Evolutionary conservation across 345 rosid genomes (phyloP), one percentile per base, ranked within the genome.

Genomic region (Noccaea caerulescens): DNA sequence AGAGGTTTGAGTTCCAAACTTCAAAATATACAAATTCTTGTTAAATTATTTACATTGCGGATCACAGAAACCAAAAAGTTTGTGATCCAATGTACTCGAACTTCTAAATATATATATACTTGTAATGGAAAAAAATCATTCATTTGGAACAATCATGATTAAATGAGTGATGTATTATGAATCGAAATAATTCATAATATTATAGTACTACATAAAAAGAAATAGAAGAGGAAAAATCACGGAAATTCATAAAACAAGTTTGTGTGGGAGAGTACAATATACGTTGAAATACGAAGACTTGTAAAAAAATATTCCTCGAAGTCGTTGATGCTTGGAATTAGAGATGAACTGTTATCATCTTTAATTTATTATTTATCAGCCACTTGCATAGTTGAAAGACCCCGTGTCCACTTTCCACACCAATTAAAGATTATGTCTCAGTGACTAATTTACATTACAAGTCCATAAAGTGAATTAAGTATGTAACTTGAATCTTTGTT

Each of bases 341-440:
- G 55, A 25, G 47, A 53, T 43, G 7, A 27, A 3, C 27, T 25
- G 2, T n/a, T 7, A 51, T 27, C 53, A 60, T 27, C 59, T 25
- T 25, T 25, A 25, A 25, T 25, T 25, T 1, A 43, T 12, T 12
- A 43, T 43, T 32, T 8, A 54, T 52, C 38, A 53, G 16, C 62
- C 53, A 61, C n/a, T 16, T 50, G 60, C 58, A 50, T 20, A 18
- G 36, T 20, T 42, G 38, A 53, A 51, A 39, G 75, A 60, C 52
- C 66, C 75, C 44, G 56, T 66, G 27, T 66, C 32, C 23, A 45
- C 37, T 70, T 69, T 57, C 65, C 30, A 50, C 67, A 50, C 67
- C 42, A 11, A 59, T 47, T 32, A 46, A 69, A 55, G 46, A 8
- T 34, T 12, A 8, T 42, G 10, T 57, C 45, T 20, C 44, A 45